Conservation (phyloP, 495 filamentous ascomycete genomes). For the Rusavskia elegans region DNA sequence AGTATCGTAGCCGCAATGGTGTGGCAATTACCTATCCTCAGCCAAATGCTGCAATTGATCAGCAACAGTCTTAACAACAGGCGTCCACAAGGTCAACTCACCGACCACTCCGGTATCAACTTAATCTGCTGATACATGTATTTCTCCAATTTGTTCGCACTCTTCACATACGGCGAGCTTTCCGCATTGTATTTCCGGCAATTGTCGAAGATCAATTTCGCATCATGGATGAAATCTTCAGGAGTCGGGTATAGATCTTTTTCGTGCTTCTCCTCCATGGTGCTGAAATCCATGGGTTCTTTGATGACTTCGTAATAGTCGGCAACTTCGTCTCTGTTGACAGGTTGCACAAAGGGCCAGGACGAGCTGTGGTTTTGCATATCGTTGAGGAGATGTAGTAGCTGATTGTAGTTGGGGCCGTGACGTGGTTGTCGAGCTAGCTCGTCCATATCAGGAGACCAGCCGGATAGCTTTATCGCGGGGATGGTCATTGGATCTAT, state of each 20-base stretch:
- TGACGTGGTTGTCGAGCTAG: conserved; percentile 91
- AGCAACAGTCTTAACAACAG: background rate
- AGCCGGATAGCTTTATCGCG: conserved; percentile 77
- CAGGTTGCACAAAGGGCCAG: conserved; percentile 90
- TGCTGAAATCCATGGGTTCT: conserved; percentile 91
- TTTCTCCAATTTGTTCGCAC: conserved; percentile 88
- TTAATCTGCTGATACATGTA: conserved; percentile 92
- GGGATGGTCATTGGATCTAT: conserved; percentile 72
- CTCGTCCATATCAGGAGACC: conserved; percentile 96
- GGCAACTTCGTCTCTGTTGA: conserved; percentile 85
- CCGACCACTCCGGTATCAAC: conserved; percentile 91
- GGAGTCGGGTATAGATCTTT: conserved; percentile 81
- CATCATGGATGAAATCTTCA: conserved; percentile 87
- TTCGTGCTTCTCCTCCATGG: conserved; percentile 93
- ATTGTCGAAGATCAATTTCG: conserved; percentile 84
- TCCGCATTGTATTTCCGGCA: conserved; percentile 94
- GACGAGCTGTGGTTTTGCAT: conserved; percentile 82
- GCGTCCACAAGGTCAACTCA: conserved; percentile 20
- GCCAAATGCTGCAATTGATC: background rate
- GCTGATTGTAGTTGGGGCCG: conserved; percentile 87
- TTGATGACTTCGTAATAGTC: conserved; percentile 99
- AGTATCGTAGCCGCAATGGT: no score
- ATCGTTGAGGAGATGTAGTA: conserved; percentile 84
- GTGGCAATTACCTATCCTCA: background rate
- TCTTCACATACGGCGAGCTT: conserved; percentile 87